phyloP scores from a whole-genome alignment of 1,139 yeast species.

The Geotrichum citri-aurantii region DNA sequence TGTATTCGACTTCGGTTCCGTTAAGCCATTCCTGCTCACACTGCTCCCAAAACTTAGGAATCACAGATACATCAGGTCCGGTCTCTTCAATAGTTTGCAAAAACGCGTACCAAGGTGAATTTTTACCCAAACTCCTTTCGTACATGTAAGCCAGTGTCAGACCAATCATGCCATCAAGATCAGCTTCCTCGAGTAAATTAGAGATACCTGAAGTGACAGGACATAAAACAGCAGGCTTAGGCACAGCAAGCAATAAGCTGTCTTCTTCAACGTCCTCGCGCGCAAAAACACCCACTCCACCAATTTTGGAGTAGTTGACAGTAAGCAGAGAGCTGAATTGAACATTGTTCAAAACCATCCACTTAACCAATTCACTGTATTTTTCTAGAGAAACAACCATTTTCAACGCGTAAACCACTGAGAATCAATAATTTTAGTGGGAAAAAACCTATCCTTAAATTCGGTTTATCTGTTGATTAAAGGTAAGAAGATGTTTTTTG shows the following conservation, averaged over 20 bases:
- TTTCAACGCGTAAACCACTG: not conserved
- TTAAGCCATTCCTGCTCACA: slow-evolving; percentile 44
- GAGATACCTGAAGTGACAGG: slow-evolving; percentile 51
- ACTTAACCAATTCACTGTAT: slow-evolving; percentile 24
- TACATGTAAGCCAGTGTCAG: slow-evolving; percentile 65
- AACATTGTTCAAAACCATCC: slow-evolving; percentile 31
- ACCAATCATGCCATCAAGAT: slow-evolving; percentile 59
- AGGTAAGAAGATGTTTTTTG: not conserved
- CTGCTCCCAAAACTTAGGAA: slow-evolving; percentile 63
- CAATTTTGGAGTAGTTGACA: slow-evolving; percentile 46
- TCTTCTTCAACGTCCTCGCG: slow-evolving; percentile 37
- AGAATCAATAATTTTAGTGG: not conserved
- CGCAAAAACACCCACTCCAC: slow-evolving; percentile 77
- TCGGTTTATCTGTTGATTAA: no score
- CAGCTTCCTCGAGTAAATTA: slow-evolving; percentile 57
- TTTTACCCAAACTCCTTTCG: slow-evolving; percentile 49
- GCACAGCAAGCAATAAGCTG: slow-evolving; percentile 29
- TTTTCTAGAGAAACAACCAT: slow-evolving; percentile 16
- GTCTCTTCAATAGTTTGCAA: slow-evolving; percentile 48
- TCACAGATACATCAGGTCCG: slow-evolving; percentile 25
- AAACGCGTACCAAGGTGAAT: slow-evolving; percentile 75
- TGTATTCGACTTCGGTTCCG: slow-evolving; percentile 63
- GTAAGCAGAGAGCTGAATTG: slow-evolving; percentile 35
- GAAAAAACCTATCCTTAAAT: not conserved
- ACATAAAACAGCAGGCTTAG: slow-evolving; percentile 32